These are phyloP conservation scores for Endothia cerciana DNA, from an alignment of 2,329 filamentous ascomycete genomes.

Conservation along the genomic window DNA sequence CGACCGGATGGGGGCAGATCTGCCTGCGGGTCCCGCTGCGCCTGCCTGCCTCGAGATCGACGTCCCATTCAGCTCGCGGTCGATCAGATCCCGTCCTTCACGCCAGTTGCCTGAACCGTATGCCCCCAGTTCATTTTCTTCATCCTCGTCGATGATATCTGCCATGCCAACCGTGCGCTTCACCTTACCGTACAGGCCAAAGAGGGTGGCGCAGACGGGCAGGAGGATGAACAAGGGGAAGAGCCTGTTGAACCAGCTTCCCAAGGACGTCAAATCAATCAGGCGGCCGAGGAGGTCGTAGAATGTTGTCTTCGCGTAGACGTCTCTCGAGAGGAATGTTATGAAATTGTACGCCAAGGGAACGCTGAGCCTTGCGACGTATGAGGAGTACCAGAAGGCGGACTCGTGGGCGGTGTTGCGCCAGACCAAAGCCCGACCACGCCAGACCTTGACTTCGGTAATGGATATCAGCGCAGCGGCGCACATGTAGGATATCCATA, in stretches of 20 bases:
- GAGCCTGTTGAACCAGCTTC: constrained; percentile 81
- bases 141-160: constrained; percentile 75
- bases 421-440: constrained; percentile 85
- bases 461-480: constrained; percentile 84
- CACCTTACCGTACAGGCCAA: constrained; percentile 85
- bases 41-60: constrained; percentile 50
- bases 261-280: constrained; percentile 82
- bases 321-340: constrained; percentile 76
- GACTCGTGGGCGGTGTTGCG: constrained; percentile 92
- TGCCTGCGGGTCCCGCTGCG: constrained; percentile 28
- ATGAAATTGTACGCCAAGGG: constrained; percentile 96
- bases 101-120: constrained; percentile 86
- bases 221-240: constrained; percentile 89
- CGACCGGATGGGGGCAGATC: constrained; percentile 52
- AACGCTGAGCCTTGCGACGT: constrained; percentile 90
- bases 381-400: constrained; percentile 93
- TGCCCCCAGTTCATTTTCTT: constrained; percentile 64
- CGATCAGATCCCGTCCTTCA: constrained; percentile 88
- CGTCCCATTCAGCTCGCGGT: constrained; percentile 76
- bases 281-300: constrained; percentile 83
- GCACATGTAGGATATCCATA: constrained; percentile 97
- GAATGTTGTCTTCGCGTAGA: constrained; percentile 81
- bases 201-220: constrained; percentile 82
- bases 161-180: constrained; percentile 80
- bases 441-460: constrained; percentile 96